phyloP scores from a whole-genome alignment of 78 protist genomes.

The Dictyostelium intermedium region DNA sequence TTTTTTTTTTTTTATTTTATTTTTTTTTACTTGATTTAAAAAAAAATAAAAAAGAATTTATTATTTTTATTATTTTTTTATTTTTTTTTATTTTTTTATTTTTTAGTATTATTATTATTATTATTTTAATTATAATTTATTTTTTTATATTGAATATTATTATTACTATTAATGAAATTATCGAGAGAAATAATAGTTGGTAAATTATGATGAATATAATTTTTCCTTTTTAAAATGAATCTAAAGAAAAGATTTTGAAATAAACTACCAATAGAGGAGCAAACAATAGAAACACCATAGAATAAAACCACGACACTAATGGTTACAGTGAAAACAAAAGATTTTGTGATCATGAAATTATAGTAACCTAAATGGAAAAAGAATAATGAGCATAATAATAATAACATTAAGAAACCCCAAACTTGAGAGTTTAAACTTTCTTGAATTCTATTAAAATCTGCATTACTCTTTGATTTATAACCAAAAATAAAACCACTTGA shows the following conservation, averaged over 20 bases:
- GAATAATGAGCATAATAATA: conserved; percentile 23
- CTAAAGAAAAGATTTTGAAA: not conserved
- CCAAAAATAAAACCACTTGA: conserved; percentile 29
- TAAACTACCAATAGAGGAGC: conserved; percentile 20
- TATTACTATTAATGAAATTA: not conserved
- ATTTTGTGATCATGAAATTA: conserved; percentile 58
- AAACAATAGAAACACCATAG: conserved; percentile 49
- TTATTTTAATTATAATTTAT: not conserved
- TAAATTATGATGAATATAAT: not conserved
- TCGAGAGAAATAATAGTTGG: not conserved
- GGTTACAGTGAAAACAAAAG: conserved; percentile 74
- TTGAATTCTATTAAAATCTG: conserved; percentile 31
- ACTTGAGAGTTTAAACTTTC: conserved; percentile 57
- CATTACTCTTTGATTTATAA: conserved; percentile 37
- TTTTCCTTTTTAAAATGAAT: not conserved
- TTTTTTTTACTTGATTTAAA: no score
- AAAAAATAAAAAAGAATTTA: no score
- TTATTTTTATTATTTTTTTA: no score
- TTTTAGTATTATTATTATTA: not conserved
- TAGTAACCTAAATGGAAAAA: conserved; percentile 75
- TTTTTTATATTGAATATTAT: not conserved
- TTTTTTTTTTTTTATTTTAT: no score
- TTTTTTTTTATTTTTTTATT: no score
- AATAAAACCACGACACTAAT: conserved; percentile 57
- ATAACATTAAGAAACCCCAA: conserved; percentile 64